A percentile compares a stretch with the other conserved stretches of the same genome.
Evolutionary conservation across 371 early-diverging fungal species (phyloP).

Genomic region (Nematocida displodere): DNA sequence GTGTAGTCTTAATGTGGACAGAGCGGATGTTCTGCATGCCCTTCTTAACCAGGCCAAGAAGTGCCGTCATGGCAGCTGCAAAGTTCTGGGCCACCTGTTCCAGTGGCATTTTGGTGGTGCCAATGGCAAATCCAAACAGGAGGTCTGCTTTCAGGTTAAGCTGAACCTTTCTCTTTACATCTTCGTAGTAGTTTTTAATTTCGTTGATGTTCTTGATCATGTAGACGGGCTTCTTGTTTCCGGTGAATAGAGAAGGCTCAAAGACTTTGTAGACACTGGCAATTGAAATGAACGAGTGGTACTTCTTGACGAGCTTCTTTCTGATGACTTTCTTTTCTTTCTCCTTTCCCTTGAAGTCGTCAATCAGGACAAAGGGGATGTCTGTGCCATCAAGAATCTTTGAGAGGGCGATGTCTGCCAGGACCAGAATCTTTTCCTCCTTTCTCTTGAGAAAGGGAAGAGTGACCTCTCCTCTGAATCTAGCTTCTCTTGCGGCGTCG

Average conservation of each 20-base stretch:
- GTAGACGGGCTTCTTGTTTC: constrained; percentile 90
- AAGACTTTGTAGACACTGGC: constrained; percentile 92
- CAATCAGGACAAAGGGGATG: constrained; percentile 84
- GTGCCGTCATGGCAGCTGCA: constrained; percentile 90
- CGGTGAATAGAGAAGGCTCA: constrained; percentile 87
- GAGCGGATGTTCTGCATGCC: constrained; percentile 97
- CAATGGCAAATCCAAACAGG: constrained; percentile 91
- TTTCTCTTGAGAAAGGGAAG: constrained; percentile 84
- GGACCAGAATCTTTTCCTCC: constrained; percentile 80
- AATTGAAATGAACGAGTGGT: constrained; percentile 91
- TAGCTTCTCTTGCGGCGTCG: constrained; percentile 96
- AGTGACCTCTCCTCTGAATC: constrained; percentile 88
- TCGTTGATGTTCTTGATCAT: constrained; percentile 85
- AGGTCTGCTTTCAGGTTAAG: constrained; percentile 97
- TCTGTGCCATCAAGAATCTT: constrained; percentile 70
- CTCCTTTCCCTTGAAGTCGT: constrained; percentile 87
- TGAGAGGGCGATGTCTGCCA: constrained; percentile 92
- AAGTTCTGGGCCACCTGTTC: constrained; percentile 88
- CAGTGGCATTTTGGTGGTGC: constrained; percentile 85
- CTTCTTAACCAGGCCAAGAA: constrained; percentile 93
- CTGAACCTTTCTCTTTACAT: constrained; percentile 91
- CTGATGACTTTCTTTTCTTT: constrained; percentile 97
- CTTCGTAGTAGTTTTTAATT: constrained; percentile 79
- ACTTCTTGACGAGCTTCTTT: constrained; percentile 84
- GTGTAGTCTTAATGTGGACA: constrained; percentile 89